These are phyloP conservation scores for Houttuynia cordata DNA, from an alignment of 164 flowering plant genomes.

Conservation along the genomic window DNA sequence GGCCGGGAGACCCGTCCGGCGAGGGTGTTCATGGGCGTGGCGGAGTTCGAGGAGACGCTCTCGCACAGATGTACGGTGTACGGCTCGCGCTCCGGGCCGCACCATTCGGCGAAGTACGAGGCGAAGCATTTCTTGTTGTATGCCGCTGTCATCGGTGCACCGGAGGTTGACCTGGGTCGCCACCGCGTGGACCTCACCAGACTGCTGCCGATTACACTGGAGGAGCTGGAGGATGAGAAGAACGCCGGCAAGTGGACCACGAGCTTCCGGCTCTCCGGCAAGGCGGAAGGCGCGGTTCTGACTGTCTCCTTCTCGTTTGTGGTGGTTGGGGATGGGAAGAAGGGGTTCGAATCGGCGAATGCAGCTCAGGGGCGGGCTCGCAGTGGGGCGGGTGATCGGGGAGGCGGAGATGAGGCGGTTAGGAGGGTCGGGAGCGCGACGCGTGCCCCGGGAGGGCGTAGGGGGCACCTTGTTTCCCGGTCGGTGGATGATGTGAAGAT, in stretches of 20 bases:
- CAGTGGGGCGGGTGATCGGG: conserved; percentile 21
- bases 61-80: conserved; percentile 47
- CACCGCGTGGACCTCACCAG: conserved; percentile 86
- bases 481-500: conserved; percentile 53
- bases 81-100: conserved; percentile 71
- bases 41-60: conserved; percentile 65
- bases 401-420: conserved; percentile 13
- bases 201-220: conserved; percentile 82
- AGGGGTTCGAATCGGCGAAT: conserved; percentile 1
- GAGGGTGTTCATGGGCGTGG: conserved; percentile 44
- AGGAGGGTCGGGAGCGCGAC: conserved; percentile 25
- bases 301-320: conserved; percentile 82
- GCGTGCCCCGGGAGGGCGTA: conserved; percentile 1
- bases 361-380: not conserved
- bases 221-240: conserved; percentile 89
- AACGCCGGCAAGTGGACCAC: conserved; percentile 87
- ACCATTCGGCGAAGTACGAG: conserved; percentile 85
- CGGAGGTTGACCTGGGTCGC: conserved; percentile 77
- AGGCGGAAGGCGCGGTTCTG: conserved; percentile 64
- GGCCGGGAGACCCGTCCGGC: conserved; percentile 37
- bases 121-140: conserved; percentile 72
- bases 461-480: conserved; percentile 19
- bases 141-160: conserved; percentile 36
- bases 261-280: conserved; percentile 69
- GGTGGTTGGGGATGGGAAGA: conserved; percentile 37